phyloP scores from a whole-genome alignment of 768 basidiomycete genomes.

The Leccinum uliginosum region DNA sequence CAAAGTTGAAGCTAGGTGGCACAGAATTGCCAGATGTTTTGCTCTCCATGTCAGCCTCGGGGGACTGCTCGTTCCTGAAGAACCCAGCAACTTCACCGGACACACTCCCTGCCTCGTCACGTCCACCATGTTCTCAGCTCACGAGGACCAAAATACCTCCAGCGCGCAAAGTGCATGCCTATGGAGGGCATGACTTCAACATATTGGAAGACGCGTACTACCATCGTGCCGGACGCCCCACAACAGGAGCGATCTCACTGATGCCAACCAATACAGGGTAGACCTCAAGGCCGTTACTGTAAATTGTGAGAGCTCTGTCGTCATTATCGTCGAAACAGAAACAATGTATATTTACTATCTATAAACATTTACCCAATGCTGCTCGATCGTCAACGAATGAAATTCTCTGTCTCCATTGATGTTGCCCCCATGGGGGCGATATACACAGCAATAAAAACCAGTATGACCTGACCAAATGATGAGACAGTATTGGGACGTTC shows the following conservation, averaged over 20 bases:
- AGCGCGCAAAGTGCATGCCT: too few relatives aligned
- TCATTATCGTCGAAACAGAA: neutral
- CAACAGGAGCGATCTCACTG: slow-evolving; percentile 53
- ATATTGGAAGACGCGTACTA: too few relatives aligned
- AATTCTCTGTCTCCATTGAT: neutral
- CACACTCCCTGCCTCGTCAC: too few relatives aligned
- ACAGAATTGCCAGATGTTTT: too few relatives aligned
- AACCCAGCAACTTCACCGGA: too few relatives aligned
- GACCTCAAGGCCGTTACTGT: slow-evolving; percentile 47
- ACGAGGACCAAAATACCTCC: too few relatives aligned
- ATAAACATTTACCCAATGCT: neutral
- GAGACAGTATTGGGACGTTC: neutral
- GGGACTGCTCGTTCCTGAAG: too few relatives aligned
- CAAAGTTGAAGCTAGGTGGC: too few relatives aligned
- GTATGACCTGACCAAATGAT: neutral
- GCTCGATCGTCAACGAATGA: neutral
- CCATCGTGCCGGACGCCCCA: too few relatives aligned
- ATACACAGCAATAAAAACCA: slow-evolving; percentile 12
- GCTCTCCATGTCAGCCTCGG: too few relatives aligned
- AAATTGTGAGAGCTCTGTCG: slow-evolving; percentile 6
- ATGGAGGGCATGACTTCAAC: too few relatives aligned
- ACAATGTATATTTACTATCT: neutral
- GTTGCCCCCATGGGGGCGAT: neutral
- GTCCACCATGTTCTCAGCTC: too few relatives aligned
- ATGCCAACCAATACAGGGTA: slow-evolving; percentile 57